Percentiles rank a stretch among this genome's conserved stretches.
Evolutionary conservation across 192 early-diverging fungal species (phyloP).

Genomic region (Coemansia sp.): DNA sequence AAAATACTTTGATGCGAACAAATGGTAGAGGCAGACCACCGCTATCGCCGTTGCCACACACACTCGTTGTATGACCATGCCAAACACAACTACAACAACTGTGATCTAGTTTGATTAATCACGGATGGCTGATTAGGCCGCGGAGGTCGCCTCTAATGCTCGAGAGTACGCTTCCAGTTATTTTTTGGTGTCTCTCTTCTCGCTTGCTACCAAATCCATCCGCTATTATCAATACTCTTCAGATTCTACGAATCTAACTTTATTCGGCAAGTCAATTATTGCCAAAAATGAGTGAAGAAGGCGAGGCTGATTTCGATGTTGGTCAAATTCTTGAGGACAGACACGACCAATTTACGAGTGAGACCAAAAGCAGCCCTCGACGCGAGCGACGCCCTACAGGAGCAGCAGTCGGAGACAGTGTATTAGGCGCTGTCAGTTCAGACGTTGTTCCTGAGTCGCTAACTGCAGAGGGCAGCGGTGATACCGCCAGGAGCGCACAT

Average conservation of each 20-base stretch:
- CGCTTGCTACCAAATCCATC: background rate
- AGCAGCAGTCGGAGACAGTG: background rate
- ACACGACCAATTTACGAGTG: background rate
- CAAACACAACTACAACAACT: background rate
- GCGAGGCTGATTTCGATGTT: slow-evolving; percentile 46
- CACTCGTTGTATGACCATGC: background rate
- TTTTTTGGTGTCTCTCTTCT: background rate
- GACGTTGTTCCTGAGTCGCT: background rate
- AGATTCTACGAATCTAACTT: background rate
- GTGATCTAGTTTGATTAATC: background rate
- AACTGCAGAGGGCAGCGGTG: background rate
- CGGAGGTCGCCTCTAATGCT: background rate
- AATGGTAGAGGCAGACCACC: slow-evolving; percentile 2
- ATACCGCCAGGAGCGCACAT: slow-evolving; percentile 9
- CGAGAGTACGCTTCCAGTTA: background rate
- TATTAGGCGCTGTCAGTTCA: background rate
- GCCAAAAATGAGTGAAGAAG: slow-evolving; percentile 51
- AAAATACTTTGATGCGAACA: slow-evolving; percentile 8
- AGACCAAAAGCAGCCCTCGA: background rate
- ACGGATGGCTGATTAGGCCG: background rate
- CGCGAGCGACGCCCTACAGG: background rate
- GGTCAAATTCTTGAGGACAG: slow-evolving; percentile 27
- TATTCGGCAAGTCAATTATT: background rate
- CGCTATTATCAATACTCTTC: background rate
- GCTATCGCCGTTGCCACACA: background rate